A percentile compares a stretch with the other conserved stretches of the same genome.
phyloP scores from a whole-genome alignment of 2,329 filamentous ascomycete species.

The Pseudogymnoascus sp. region DNA sequence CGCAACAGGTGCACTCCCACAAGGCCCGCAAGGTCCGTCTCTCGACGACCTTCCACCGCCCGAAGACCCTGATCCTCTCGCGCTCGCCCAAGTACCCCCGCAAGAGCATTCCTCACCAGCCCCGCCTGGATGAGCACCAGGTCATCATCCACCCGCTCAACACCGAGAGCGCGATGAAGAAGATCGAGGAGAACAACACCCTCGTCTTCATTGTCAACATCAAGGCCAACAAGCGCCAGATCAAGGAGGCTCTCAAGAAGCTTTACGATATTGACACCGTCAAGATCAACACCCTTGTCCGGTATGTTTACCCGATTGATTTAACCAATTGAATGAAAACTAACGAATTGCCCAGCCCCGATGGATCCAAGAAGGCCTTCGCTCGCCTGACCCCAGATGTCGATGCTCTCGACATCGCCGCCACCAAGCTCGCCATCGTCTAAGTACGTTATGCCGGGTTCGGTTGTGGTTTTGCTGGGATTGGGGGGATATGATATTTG shows the following conservation, averaged over 20 bases:
- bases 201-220: conserved; percentile 95
- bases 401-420: conserved; percentile 97
- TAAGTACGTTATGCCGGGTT: conserved; percentile 52
- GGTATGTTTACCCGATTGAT: conserved; percentile 47
- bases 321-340: neutral
- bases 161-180: conserved; percentile 99
- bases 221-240: conserved; percentile 99
- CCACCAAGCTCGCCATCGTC: conserved; percentile 97
- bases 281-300: conserved; percentile 99
- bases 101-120: conserved; percentile 84
- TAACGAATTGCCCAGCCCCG: conserved; percentile 49
- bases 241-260: conserved; percentile 97
- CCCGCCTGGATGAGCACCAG: conserved; percentile 95
- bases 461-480: conserved; percentile 32
- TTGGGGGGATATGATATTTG: conserved; percentile 17
- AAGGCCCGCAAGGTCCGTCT: conserved; percentile 90
- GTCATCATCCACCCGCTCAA: conserved; percentile 97
- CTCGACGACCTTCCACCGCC: conserved; percentile 92
- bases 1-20: conserved; percentile 59
- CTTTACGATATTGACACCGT: conserved; percentile 96
- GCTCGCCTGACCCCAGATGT: conserved; percentile 92
- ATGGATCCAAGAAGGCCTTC: conserved; percentile 98
- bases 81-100: conserved; percentile 93
- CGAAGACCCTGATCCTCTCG: conserved; percentile 90
- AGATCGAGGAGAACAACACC: conserved; percentile 99